Evolutionary conservation across 805 yeast species (phyloP), one percentile per base, ranked within the genome.

Genomic region (Saturnispora gosingensis): DNA sequence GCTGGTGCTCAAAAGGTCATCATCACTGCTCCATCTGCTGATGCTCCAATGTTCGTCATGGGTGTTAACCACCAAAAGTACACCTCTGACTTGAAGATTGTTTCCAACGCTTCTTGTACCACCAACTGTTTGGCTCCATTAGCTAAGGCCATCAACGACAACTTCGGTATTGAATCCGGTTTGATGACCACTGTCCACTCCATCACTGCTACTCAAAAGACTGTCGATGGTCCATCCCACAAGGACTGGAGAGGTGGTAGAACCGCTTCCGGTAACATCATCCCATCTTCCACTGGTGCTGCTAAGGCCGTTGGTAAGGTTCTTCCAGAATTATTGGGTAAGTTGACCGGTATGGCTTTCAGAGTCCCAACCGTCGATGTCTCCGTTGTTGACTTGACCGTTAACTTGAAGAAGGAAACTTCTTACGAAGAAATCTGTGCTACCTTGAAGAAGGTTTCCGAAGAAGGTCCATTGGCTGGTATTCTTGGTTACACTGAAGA

Each of bases 211-310:
- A 85, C 96, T 66, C 96, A 88, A 76, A 88, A 88, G 83, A 85
- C 95, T 57, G 96, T 88, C 60, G 96, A 88, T 72, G 96, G 96
- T 75, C 95, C 96, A 65, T 87, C 96, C 71, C 88, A 83, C 81
- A 88, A 88, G 81, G 96, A 88, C 80, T 88, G 96, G 96, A 85
- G 96, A 82, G 96, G 96, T 72, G 96, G 96, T 72, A 85, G 96
- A 78, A 85, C 96, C 64, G 96, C 96, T 69, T 84, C 91, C 57
- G 95, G 90, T 69, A 88, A 88, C 85, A 86, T 88, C 72, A 88
- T 88, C 63, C 96, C 96, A 68, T 87, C 95, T 40, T 85, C 96
- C 58, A 88, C 96, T 58, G 96, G 96, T 82, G 96, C 96, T 66
- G 96, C 96, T 67, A 88, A 88, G 83, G 96, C 96, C 60, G 96